Evolutionary conservation across 495 filamentous ascomycete genomes (phyloP), one percentile per base, ranked within the genome.

Genomic region (Hamigera avellanea): DNA sequence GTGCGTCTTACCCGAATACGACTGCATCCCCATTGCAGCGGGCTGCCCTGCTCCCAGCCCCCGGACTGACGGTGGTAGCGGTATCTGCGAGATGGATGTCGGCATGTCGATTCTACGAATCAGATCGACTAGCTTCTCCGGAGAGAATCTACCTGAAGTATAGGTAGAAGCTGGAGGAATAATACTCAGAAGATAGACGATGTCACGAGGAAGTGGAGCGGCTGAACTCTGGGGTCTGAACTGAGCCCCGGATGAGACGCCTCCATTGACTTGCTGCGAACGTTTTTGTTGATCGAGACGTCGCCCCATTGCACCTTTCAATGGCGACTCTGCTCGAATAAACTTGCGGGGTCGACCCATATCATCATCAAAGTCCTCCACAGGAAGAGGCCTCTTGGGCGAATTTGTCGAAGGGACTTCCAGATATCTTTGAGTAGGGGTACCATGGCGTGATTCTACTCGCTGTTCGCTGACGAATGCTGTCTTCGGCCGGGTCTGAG

Each of bases 291-390:
- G 83, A 48, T 93, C 83, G 14, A 91, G 61, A 14, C 86, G 76
- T 26, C 87, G 77, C 26, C 82, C 81, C 14, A 88, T 85, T 1
- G 78, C 78, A 8, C 81, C 83, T 54, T 91, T 95, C 17, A 96
- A 66, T 0, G 93, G 89, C 12, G 85, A 94, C 32, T 82, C 87
- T 15, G 78, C 84, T 14, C 91, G 78, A 33, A 69, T 64, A 35
- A 89, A 61, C 52, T 96, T 96, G 30, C 87, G 79, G 2, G 87
- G 86, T 10, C 77, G 80, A 32, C 54, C 58, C 6, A 55, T 50
- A 29, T 89, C 85, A 41, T 62, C 67, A 25, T 89, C 86, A 16
- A 71, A 73, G 17, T 86, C 84, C 32, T 91, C 85, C 6, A 57
- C 40, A 7, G 71, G 73, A 23, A 80, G 69, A 0, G 83, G 70